Conservation (phyloP, 1,284 basidiomycete species). For the Rhodotorula mucilaginosa region DNA sequence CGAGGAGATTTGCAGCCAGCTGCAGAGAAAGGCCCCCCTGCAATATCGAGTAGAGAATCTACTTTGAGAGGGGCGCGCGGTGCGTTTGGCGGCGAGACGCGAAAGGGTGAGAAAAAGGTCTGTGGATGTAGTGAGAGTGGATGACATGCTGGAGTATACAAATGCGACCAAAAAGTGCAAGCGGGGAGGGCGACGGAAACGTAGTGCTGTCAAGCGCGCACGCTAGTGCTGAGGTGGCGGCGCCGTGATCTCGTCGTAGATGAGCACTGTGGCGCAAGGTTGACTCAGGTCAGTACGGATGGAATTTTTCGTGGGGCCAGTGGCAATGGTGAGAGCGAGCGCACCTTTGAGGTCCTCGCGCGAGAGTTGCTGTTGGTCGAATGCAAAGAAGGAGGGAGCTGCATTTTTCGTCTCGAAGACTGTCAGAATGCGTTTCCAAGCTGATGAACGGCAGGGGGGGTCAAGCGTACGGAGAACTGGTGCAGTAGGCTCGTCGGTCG, state of each 20-base stretch:
- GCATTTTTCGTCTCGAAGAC: constrained; percentile 35
- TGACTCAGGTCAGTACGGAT: too few relatives aligned
- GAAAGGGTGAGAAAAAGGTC: neutral
- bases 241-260: constrained; percentile 51
- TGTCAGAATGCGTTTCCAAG: constrained; percentile 46
- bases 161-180: neutral
- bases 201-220: neutral
- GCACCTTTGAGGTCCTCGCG: constrained; percentile 54
- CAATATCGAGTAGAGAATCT: too few relatives aligned
- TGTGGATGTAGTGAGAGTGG: too few relatives aligned
- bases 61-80: too few relatives aligned
- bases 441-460: neutral
- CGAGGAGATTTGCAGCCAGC: neutral
- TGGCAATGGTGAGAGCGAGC: too few relatives aligned
- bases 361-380: constrained; percentile 60
- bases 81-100: neutral
- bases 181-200: neutral
- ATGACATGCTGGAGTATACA: neutral
- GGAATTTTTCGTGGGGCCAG: too few relatives aligned
- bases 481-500: constrained; percentile 42
- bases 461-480: constrained; percentile 30
- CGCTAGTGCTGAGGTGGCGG: constrained; percentile 29
- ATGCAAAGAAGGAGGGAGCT: constrained; percentile 79
- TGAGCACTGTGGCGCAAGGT: constrained; percentile 46
- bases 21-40: neutral